Percentiles rank a stretch among this genome's conserved stretches.
These are phyloP conservation scores for Sequoiadendron giganteum DNA, from an alignment of 75 land plant species.

Conservation along the genomic window DNA sequence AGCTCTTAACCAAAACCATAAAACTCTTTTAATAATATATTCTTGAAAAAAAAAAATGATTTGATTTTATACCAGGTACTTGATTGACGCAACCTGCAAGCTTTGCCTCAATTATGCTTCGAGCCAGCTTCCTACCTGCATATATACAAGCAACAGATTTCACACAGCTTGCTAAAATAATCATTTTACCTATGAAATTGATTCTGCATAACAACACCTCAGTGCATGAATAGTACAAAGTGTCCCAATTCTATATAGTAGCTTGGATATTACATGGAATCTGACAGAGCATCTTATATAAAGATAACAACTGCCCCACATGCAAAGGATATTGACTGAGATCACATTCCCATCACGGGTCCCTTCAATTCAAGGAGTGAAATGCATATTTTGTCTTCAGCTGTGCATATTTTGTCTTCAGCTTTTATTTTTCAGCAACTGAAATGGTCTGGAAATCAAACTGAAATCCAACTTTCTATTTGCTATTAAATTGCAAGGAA, in stretches of 20 bases:
- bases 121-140: slow-evolving; percentile 38
- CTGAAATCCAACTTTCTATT: too few relatives aligned
- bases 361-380: not conserved
- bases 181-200: not conserved
- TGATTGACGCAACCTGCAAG: slow-evolving; percentile 59
- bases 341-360: not conserved
- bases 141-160: not conserved
- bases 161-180: not conserved
- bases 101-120: slow-evolving; percentile 35
- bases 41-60: not conserved
- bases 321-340: not conserved
- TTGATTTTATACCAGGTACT: slow-evolving; percentile 22
- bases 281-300: not conserved
- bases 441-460: not conserved
- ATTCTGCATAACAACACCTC: not conserved
- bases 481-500: too few relatives aligned
- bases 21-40: not conserved
- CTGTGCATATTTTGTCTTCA: too few relatives aligned
- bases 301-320: not conserved
- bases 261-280: not conserved
- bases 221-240: not conserved
- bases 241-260: not conserved
- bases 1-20: not conserved
- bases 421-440: not conserved
- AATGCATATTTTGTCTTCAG: not conserved